Conservation (phyloP, 768 basidiomycete genomes). For the Auriculariales sp. region DNA sequence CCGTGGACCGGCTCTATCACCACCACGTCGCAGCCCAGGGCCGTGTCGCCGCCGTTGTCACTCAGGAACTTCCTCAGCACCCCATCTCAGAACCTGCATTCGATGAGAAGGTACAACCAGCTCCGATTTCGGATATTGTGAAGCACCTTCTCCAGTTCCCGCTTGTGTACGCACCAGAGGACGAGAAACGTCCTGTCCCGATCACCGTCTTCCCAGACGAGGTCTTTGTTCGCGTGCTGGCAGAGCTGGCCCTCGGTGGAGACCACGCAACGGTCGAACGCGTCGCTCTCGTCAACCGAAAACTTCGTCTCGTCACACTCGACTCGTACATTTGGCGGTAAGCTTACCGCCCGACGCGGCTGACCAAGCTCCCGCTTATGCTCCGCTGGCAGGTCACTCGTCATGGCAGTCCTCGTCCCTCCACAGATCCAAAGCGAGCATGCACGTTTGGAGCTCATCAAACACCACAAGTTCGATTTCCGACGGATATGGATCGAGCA, state of each 20-base stretch:
- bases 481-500: constrained; percentile 71
- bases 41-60: background rate
- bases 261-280: constrained; percentile 59
- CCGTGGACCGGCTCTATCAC: constrained; percentile 61
- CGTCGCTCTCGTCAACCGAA: constrained; percentile 60
- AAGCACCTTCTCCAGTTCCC: background rate
- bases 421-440: constrained; percentile 55
- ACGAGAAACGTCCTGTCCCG: constrained; percentile 41
- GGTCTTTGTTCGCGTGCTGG: constrained; percentile 52
- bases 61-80: background rate
- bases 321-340: constrained; percentile 69
- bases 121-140: background rate
- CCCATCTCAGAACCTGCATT: background rate
- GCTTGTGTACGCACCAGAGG: constrained; percentile 46
- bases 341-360: background rate
- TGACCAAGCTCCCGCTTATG: background rate
- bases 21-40: constrained; percentile 10
- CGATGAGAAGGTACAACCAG: background rate
- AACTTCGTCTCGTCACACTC: constrained; percentile 56
- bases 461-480: constrained; percentile 46
- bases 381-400: constrained; percentile 35
- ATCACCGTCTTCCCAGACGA: constrained; percentile 62
- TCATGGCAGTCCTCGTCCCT: constrained; percentile 49
- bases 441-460: constrained; percentile 32
- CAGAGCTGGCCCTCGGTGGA: constrained; percentile 23